Conservation (phyloP, 305 asterid genomes). For the Vinca major region DNA sequence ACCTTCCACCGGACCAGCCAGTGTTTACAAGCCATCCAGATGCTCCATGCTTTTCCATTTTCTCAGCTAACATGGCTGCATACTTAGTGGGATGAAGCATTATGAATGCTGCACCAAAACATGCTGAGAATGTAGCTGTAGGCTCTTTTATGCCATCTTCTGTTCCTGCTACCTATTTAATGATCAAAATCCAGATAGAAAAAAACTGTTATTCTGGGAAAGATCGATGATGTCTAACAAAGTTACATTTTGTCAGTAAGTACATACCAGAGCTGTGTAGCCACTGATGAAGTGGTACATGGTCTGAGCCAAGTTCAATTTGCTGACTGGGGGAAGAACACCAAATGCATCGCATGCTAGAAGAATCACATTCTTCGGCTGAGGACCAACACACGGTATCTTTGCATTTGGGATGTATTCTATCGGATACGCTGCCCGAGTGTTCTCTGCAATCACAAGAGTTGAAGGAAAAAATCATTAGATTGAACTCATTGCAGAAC, state of each 20-base stretch:
- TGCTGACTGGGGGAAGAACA: constrained; percentile 96
- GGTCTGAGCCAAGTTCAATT: constrained; percentile 71
- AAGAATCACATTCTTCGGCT: constrained; percentile 80
- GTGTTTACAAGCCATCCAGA: constrained; percentile 96
- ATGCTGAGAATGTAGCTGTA: constrained; percentile 89
- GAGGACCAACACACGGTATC: constrained; percentile 96
- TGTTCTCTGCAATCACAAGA: constrained; percentile 49
- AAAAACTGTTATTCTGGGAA: neutral
- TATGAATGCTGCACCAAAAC: constrained; percentile 95
- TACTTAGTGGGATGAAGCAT: constrained; percentile 96
- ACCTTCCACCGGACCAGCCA: constrained; percentile 99
- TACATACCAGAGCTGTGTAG: constrained; percentile 76
- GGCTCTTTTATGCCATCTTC: constrained; percentile 97
- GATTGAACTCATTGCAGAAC: neutral
- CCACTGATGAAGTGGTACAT: constrained; percentile 99
- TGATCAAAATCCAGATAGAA: neutral
- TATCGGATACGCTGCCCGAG: constrained; percentile 91
- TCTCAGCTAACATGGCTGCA: constrained; percentile 83
- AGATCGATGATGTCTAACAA: too few relatives aligned
- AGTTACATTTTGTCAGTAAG: neutral
- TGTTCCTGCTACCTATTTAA: constrained; percentile 83
- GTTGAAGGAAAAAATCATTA: neutral
- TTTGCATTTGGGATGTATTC: constrained; percentile 89
- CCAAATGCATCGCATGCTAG: constrained; percentile 96
- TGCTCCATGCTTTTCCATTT: constrained; percentile 81